Base-by-base conservation (phyloP, 2,329 filamentous ascomycete genomes). In the Monosporascus sp. region DNA sequence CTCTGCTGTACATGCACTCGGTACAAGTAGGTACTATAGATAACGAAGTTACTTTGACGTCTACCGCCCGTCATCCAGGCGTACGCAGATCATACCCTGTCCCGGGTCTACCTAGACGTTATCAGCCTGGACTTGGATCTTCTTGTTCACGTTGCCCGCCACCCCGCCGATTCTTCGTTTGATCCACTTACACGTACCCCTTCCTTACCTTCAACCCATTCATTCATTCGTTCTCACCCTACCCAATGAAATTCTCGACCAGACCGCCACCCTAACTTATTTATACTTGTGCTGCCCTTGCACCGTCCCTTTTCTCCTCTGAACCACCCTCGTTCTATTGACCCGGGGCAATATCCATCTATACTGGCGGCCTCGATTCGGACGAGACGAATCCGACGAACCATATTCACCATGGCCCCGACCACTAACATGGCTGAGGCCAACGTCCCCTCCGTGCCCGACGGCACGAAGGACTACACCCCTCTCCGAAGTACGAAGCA, bases 401-500 rank as follows among this genome's bases (percentile, higher is more conserved):
- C 43, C 22, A 50, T 39, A 22, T 39, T 22, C 56, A 57, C 36
- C 56, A 67, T 67, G 65, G 65, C 62, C 46, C 64, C 63, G 43
- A 54, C 58, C 54, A 47, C 49, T 49, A 56, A 50, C 50, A 68
- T 70, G 58, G 67, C 68, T 54, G 67, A 65, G 62, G 65, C 65
- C 54, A 56, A 54, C 47, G 55, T 73, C 68, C 72, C 73, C 56
- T 67, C 72, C 56, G 31, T 76, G 58, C 69, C 73, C 27, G 79
- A 82, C 63, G 79, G 79, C 69, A 82, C 79, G 49, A 77, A 73
- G 57, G 79, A 82, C 62, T 80, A 80, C 68, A 73, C 78, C 62
- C 78, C 78, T 55, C 70, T 77, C 47, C 77, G 77, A 48, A 65
- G 57, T 31, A 59, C 62, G 67, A 72, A 72, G 61, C 72, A 74